Percentiles rank a stretch among this genome's conserved stretches.
Conservation (phyloP, 2,329 filamentous ascomycete species). For the Sporothrix schenckii region DNA sequence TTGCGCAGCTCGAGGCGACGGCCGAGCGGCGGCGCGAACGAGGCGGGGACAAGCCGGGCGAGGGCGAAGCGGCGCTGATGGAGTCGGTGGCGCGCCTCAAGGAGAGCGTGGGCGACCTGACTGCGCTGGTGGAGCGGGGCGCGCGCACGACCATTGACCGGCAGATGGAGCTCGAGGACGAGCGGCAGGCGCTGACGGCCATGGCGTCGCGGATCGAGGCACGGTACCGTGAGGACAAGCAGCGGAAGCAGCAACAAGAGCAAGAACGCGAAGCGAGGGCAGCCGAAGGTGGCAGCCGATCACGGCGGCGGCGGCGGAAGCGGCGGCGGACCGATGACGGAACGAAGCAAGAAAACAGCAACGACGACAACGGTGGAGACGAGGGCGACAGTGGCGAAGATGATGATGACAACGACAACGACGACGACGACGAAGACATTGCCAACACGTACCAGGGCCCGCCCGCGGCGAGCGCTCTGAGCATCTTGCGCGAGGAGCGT, state of each 20-base stretch:
- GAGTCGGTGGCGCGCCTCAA: conserved; percentile 46
- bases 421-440: conserved; percentile 38
- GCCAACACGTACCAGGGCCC: conserved; percentile 25
- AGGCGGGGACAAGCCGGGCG: conserved; percentile 35
- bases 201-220: conserved; percentile 41
- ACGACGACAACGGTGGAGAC: conserved; percentile 39
- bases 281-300: conserved; percentile 28
- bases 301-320: conserved; percentile 34
- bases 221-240: conserved; percentile 36
- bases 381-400: conserved; percentile 38
- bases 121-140: conserved; percentile 51
- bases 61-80: conserved; percentile 42
- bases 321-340: conserved; percentile 28
- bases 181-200: conserved; percentile 46
- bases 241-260: conserved; percentile 13
- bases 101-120: conserved; percentile 48
- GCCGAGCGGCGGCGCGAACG: conserved; percentile 45
- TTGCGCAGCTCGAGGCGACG: conserved; percentile 42
- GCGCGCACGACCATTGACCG: conserved; percentile 56
- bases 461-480: conserved; percentile 40
- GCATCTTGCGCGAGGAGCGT: conserved; percentile 45
- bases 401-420: conserved; percentile 36
- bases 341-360: conserved; percentile 23
- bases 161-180: conserved; percentile 55
- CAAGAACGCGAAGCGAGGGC: conserved; percentile 26